These are phyloP conservation scores for Asterionellopsis glacialis DNA, from an alignment of 108 stramenopile genomes.

Conservation along the genomic window DNA sequence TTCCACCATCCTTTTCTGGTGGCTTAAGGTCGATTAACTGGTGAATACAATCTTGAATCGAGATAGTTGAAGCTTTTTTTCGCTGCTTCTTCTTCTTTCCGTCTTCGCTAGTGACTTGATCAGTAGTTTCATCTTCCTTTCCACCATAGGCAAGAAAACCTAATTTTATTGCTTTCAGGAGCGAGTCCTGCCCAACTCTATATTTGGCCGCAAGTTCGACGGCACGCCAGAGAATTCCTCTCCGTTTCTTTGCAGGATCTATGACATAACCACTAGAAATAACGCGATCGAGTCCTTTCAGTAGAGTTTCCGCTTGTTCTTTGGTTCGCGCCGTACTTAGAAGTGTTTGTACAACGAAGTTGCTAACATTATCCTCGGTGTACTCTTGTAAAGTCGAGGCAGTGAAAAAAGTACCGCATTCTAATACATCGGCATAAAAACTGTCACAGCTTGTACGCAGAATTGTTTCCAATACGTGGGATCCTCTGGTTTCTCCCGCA, in stretches of 20 bases:
- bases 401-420: slow-evolving; percentile 47
- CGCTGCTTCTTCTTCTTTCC: slow-evolving; percentile 53
- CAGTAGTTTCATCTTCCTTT: slow-evolving; percentile 15
- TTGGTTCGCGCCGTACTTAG: slow-evolving; percentile 49
- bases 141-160: slow-evolving; percentile 19
- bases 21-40: slow-evolving; percentile 43
- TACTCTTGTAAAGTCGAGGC: slow-evolving; percentile 66
- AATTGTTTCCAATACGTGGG: slow-evolving; percentile 70
- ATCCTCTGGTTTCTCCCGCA: slow-evolving; percentile 77
- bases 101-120: slow-evolving; percentile 1
- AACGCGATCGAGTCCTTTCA: slow-evolving; percentile 49
- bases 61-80: slow-evolving; percentile 38
- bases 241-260: slow-evolving; percentile 32
- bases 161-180: slow-evolving; percentile 55
- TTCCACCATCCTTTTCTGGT: slow-evolving; percentile 26
- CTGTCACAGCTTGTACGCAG: slow-evolving; percentile 53
- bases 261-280: slow-evolving; percentile 56
- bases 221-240: slow-evolving; percentile 75
- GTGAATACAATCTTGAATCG: slow-evolving; percentile 53
- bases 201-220: slow-evolving; percentile 64
- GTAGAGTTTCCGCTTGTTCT: slow-evolving; percentile 51
- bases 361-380: slow-evolving; percentile 64
- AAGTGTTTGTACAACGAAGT: slow-evolving; percentile 77
- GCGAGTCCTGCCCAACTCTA: slow-evolving; percentile 59
- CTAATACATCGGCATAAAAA: slow-evolving; percentile 47